These are phyloP conservation scores for Echium plantagineum DNA, from an alignment of 257 asterid species.

Conservation along the genomic window DNA sequence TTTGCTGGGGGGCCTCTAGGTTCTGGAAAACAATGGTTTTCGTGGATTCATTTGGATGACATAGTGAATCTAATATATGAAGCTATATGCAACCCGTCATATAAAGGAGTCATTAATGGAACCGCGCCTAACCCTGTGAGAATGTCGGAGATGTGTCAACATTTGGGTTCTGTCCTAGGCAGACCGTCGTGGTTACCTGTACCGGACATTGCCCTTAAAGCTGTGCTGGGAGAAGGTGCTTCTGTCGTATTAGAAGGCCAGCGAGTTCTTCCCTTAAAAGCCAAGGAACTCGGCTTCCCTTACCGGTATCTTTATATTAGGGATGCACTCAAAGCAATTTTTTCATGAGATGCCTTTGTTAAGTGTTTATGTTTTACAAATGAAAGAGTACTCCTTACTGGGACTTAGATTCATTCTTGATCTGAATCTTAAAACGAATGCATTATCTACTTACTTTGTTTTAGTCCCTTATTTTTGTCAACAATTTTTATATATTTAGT, in stretches of 20 bases:
- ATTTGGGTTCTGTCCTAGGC: conserved; percentile 66
- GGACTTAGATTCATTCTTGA: too few relatives aligned
- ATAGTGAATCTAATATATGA: conserved; percentile 66
- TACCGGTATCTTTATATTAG: conserved; percentile 54
- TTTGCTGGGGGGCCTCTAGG: conserved; percentile 99
- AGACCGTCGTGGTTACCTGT: conserved; percentile 98
- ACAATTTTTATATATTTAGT: too few relatives aligned
- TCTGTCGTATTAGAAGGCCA: conserved; percentile 92
- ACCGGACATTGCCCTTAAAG: conserved; percentile 77
- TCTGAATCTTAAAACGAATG: too few relatives aligned
- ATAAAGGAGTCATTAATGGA: conserved; percentile 76
- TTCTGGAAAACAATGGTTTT: conserved; percentile 93
- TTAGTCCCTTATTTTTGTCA: too few relatives aligned
- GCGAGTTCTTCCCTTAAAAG: conserved; percentile 62
- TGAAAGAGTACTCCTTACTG: too few relatives aligned
- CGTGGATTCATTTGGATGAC: conserved; percentile 95
- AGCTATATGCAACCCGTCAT: conserved; percentile 68
- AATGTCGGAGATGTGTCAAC: conserved; percentile 74
- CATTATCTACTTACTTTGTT: too few relatives aligned
- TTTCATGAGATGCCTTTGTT: conserved; percentile 17
- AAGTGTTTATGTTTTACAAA: too few relatives aligned
- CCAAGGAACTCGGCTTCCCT: conserved; percentile 61
- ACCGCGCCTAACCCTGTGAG: conserved; percentile 86
- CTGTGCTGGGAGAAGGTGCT: conserved; percentile 94
- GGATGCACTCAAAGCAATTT: conserved; percentile 67